Conservation (phyloP, 139 green algal species). For the Closterium sp. region DNA sequence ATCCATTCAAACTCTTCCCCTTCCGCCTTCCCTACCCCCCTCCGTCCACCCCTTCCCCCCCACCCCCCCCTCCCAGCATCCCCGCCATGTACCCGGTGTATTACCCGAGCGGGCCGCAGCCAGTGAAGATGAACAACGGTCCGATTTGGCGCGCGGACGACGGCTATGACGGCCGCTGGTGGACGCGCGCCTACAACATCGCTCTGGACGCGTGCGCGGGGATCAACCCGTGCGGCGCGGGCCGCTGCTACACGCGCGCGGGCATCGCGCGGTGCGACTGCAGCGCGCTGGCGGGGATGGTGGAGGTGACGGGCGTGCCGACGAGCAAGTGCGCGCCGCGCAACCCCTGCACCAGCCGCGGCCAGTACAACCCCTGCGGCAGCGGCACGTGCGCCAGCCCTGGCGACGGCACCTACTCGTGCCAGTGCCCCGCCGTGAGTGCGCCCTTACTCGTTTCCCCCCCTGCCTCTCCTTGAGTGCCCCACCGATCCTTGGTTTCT, state of each 20-base stretch:
- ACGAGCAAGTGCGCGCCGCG: constrained; percentile 6
- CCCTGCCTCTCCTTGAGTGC: too few relatives aligned
- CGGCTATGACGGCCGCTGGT: neutral
- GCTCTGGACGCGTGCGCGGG: neutral
- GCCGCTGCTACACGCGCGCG: neutral
- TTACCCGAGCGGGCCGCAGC: constrained; percentile 1
- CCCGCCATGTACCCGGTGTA: constrained; percentile 2
- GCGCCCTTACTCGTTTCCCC: too few relatives aligned
- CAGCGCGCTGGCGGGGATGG: constrained; percentile 4
- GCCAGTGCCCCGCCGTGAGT: constrained; percentile 14
- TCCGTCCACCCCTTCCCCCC: neutral
- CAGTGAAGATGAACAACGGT: neutral
- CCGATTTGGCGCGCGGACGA: neutral
- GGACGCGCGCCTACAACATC: neutral
- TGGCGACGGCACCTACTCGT: constrained; percentile 21
- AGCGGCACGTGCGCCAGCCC: constrained; percentile 7
- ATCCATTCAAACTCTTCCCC: too few relatives aligned
- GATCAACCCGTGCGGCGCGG: neutral
- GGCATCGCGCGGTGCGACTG: constrained; percentile 13
- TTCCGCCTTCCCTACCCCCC: neutral
- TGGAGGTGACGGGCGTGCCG: constrained; percentile 6
- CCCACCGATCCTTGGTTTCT: too few relatives aligned
- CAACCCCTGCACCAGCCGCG: constrained; percentile 3
- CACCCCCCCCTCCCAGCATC: too few relatives aligned
- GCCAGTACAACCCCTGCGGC: constrained; percentile 25